Percentiles rank a stretch among this genome's conserved stretches.
Conservation (phyloP, 306 rosid genomes). For the Arachis hypogaea region DNA sequence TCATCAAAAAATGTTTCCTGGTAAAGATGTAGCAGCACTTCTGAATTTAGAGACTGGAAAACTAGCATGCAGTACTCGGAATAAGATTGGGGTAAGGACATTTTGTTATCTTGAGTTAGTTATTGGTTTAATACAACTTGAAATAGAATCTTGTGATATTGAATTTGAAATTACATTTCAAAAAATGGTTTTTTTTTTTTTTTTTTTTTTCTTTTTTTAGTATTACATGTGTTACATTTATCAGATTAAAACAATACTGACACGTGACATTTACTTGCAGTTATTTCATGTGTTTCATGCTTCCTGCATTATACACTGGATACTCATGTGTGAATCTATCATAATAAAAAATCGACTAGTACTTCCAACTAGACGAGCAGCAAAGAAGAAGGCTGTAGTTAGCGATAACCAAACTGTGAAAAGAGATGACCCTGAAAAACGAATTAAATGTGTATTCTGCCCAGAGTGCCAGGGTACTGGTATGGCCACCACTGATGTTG, state of each 20-base stretch:
- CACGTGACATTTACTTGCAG: conserved; percentile 47
- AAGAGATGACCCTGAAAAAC: conserved; percentile 41
- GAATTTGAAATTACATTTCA: background rate
- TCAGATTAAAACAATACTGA: conserved; percentile 11
- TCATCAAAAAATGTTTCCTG: conserved; percentile 90
- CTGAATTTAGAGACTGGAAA: conserved; percentile 74
- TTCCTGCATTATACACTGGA: conserved; percentile 86
- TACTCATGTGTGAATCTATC: conserved; percentile 75
- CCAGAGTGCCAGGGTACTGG: conserved; percentile 98
- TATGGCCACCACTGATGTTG: conserved; percentile 16
- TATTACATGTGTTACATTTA: conserved; percentile 14
- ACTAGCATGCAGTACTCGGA: conserved; percentile 87
- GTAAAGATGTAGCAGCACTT: conserved; percentile 90
- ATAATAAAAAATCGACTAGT: conserved; percentile 51
- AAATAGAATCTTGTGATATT: conserved; percentile 11
- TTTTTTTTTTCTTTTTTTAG: background rate
- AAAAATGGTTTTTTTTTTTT: too few species aligned
- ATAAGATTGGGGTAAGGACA: conserved; percentile 71
- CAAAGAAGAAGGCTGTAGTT: conserved; percentile 55
- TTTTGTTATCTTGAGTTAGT: conserved; percentile 29
- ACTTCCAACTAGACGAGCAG: conserved; percentile 49
- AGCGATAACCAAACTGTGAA: conserved; percentile 46
- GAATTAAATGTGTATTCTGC: conserved; percentile 63
- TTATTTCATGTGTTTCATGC: conserved; percentile 85
- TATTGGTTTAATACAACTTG: conserved; percentile 21